A percentile compares a stretch with the other conserved stretches of the same genome.
phyloP scores from a whole-genome alignment of 495 filamentous ascomycete species.

The Podospora pseudocomata region DNA sequence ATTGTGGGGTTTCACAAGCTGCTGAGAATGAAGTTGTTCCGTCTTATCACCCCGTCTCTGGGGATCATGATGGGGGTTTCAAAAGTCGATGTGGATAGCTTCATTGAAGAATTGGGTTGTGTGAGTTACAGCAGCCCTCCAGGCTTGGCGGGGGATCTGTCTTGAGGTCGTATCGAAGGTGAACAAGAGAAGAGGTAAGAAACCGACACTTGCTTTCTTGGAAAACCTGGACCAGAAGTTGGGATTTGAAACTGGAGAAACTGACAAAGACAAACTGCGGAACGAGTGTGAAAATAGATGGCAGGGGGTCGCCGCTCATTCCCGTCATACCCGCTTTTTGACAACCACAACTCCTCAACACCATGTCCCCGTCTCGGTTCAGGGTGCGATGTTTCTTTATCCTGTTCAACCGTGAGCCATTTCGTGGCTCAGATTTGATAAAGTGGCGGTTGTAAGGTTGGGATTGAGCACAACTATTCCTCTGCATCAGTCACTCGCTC shows the following conservation, averaged over 20 bases:
- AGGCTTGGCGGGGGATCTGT: too few species aligned
- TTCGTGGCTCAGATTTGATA: background rate
- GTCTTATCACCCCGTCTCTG: background rate
- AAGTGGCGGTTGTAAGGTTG: background rate
- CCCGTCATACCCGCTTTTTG: background rate
- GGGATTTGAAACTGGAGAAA: too few species aligned
- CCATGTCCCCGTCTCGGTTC: background rate
- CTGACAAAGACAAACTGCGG: background rate
- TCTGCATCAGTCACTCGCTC: too few species aligned
- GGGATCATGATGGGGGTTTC: background rate
- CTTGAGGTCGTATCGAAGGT: too few species aligned
- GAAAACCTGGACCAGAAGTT: background rate
- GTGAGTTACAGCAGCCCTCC: background rate
- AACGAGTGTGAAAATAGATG: background rate
- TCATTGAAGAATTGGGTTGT: background rate
- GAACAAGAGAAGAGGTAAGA: too few species aligned
- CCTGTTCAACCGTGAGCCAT: background rate
- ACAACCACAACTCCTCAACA: background rate
- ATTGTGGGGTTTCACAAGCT: background rate
- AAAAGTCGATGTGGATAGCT: background rate
- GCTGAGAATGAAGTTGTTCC: background rate
- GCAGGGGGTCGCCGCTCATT: background rate
- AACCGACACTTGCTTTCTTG: too few species aligned
- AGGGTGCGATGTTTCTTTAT: background rate
- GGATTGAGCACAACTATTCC: too few species aligned